Conservation (phyloP, 1,284 basidiomycete species). For the Sanghuangporus baumii region DNA sequence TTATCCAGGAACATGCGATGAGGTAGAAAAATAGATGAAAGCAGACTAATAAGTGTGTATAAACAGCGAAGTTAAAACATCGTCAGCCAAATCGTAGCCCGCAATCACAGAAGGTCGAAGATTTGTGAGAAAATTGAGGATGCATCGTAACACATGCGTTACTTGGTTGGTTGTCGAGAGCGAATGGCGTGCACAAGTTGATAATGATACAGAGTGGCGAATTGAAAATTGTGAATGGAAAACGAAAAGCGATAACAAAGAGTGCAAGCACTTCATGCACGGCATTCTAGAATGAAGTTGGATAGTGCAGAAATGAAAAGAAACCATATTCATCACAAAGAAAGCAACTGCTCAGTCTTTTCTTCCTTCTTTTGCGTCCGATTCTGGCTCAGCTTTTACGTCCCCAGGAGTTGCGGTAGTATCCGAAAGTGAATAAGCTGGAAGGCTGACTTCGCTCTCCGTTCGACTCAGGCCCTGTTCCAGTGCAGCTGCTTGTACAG, state of each 20-base stretch:
- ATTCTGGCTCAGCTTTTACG: not conserved
- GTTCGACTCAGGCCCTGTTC: constrained; percentile 6
- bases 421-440: constrained; percentile 8
- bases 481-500: constrained; percentile 1
- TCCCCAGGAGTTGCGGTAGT: not conserved
- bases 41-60: not conserved
- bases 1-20: not conserved
- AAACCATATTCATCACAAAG: not conserved
- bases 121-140: not conserved
- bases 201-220: not conserved
- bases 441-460: constrained; percentile 12
- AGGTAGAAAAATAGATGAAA: not conserved
- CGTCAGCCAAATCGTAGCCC: not conserved
- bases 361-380: not conserved
- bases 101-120: not conserved
- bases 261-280: not conserved
- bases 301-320: not conserved
- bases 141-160: not conserved
- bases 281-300: not conserved
- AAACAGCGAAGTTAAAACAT: not conserved
- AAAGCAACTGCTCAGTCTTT: not conserved
- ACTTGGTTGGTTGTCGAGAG: not conserved
- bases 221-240: not conserved
- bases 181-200: not conserved
- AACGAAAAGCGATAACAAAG: not conserved